Conservation (phyloP, 495 filamentous ascomycete species). For the Tuber calosporum region DNA sequence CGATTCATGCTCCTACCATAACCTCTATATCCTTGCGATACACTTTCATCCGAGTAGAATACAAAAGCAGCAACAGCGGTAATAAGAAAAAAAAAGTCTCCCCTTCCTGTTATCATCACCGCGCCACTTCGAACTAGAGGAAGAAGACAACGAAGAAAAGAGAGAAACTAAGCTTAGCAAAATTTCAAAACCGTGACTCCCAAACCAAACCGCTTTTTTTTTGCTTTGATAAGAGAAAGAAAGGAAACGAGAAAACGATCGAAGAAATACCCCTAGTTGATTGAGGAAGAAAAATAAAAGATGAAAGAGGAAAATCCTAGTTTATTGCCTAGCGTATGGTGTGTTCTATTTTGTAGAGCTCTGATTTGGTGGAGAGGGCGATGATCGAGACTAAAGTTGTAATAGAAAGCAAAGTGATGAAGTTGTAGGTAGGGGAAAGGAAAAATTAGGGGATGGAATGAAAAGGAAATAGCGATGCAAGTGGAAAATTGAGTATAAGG, state of each 20-base stretch:
- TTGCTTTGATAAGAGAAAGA: background rate
- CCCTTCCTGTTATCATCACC: background rate
- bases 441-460: background rate
- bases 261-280: background rate
- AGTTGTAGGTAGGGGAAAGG: background rate
- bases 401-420: background rate
- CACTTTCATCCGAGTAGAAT: slow-evolving; percentile 3
- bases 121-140: background rate
- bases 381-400: background rate
- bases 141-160: background rate
- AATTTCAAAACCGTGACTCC: slow-evolving; percentile 6
- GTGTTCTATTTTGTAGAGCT: background rate
- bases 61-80: background rate
- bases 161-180: background rate
- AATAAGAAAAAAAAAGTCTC: background rate
- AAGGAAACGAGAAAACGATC: background rate
- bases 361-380: background rate
- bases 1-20: background rate
- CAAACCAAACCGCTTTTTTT: slow-evolving; percentile 3
- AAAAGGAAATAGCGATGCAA: background rate
- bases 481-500: background rate
- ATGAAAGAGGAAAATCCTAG: background rate
- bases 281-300: background rate
- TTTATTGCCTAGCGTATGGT: background rate
- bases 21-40: background rate